Evolutionary conservation across 2,329 filamentous ascomycete genomes (phyloP).

Genomic region (Xylariaceae sp.): DNA sequence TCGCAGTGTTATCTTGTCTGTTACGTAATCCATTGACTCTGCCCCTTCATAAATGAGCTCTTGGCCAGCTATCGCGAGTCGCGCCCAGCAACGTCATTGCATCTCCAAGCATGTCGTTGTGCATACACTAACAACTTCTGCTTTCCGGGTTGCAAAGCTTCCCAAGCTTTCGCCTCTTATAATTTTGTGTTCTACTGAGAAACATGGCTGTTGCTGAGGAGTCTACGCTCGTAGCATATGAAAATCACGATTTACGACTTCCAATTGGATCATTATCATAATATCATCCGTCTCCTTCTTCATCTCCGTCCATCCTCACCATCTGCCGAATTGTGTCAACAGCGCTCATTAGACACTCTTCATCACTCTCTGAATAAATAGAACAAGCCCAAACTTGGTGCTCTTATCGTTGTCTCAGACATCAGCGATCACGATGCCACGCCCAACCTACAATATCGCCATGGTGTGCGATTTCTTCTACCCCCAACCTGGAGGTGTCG

Average conservation of each 20-base stretch:
- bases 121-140: background rate
- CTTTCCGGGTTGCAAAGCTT: background rate
- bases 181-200: background rate
- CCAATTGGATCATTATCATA: background rate
- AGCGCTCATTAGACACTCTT: background rate
- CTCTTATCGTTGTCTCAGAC: slow-evolving; percentile 1
- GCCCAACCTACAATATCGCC: slow-evolving; percentile 61
- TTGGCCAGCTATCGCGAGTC: background rate
- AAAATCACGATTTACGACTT: background rate
- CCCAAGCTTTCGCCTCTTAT: background rate
- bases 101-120: background rate
- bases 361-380: background rate
- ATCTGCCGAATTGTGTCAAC: background rate
- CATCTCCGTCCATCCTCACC: background rate
- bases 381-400: background rate
- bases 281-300: background rate
- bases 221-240: background rate
- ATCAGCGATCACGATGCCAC: slow-evolving; percentile 41
- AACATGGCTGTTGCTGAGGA: slow-evolving; percentile 1
- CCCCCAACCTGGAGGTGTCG: slow-evolving; percentile 90
- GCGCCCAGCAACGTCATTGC: background rate
- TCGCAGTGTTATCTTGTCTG: background rate
- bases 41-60: background rate
- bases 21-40: background rate
- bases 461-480: slow-evolving; percentile 99